Evolutionary conservation across 2,329 filamentous ascomycete genomes (phyloP).

Genomic region (Epichloe bromicola): DNA sequence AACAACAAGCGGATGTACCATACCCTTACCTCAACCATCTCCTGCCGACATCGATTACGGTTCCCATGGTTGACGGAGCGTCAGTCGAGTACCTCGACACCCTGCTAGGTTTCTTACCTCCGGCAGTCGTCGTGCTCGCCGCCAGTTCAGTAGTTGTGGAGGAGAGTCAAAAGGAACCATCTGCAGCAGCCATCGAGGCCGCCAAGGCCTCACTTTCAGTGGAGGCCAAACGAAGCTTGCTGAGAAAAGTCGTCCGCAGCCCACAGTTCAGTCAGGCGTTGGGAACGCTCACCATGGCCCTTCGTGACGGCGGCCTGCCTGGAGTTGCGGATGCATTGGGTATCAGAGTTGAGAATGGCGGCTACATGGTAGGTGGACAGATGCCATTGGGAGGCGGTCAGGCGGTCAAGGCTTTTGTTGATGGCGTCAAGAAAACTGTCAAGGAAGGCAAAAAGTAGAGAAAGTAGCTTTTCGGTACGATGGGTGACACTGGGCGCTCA

Average conservation of each 20-base stretch:
- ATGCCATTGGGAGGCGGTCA: slow-evolving; percentile 81
- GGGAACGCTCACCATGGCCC: slow-evolving; percentile 70
- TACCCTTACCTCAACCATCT: slow-evolving; percentile 83
- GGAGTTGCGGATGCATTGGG: slow-evolving; percentile 78
- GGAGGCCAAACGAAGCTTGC: slow-evolving; percentile 64
- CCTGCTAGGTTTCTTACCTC: slow-evolving; percentile 67
- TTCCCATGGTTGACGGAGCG: slow-evolving; percentile 58
- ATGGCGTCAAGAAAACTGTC: slow-evolving; percentile 72
- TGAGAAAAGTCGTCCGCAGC: slow-evolving; percentile 72
- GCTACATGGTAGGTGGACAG: slow-evolving; percentile 61
- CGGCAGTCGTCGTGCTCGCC: slow-evolving; percentile 62
- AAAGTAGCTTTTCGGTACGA: neutral
- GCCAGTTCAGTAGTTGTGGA: slow-evolving; percentile 48
- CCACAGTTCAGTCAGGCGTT: slow-evolving; percentile 87
- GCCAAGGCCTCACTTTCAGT: slow-evolving; percentile 61
- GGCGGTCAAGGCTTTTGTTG: slow-evolving; percentile 81
- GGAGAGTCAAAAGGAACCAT: slow-evolving; percentile 48
- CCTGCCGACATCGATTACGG: slow-evolving; percentile 61
- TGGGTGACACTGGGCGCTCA: neutral
- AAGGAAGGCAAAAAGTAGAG: slow-evolving; percentile 35
- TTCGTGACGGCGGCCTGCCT: slow-evolving; percentile 81
- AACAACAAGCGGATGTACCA: slow-evolving; percentile 35
- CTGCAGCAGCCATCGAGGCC: slow-evolving; percentile 53
- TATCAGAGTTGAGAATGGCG: slow-evolving; percentile 72
- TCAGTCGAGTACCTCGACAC: slow-evolving; percentile 56